phyloP scores from a whole-genome alignment of 805 yeast genomes.

The Candida ovalis region DNA sequence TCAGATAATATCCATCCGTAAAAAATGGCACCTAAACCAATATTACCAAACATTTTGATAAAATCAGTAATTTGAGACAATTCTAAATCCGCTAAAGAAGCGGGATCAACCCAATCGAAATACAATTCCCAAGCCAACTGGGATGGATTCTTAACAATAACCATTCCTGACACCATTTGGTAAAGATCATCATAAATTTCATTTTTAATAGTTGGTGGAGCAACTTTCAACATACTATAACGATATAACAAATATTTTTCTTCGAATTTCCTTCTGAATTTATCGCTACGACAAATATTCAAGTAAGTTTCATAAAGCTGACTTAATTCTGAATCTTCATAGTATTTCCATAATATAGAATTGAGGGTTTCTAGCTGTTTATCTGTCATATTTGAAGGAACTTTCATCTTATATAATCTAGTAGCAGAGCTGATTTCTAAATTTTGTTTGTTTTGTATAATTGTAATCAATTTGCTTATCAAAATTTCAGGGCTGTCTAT shows the following conservation, averaged over 20 bases:
- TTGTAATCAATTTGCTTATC: conserved; percentile 40
- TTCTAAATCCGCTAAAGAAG: conserved; percentile 46
- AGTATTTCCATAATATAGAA: conserved; percentile 43
- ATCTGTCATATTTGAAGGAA: conserved; percentile 39
- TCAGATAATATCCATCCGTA: conserved; percentile 66
- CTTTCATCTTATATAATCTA: conserved; percentile 46
- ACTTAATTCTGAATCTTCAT: conserved; percentile 49
- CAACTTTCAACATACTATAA: conserved; percentile 47
- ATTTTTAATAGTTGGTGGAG: conserved; percentile 44
- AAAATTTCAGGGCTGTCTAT: conserved; percentile 45
- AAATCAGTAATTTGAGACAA: conserved; percentile 44
- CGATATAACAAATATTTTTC: conserved; percentile 55
- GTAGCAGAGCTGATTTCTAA: conserved; percentile 36
- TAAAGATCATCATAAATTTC: conserved; percentile 39
- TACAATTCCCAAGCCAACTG: conserved; percentile 67
- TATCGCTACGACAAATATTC: conserved; percentile 57
- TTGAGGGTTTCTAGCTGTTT: conserved; percentile 38
- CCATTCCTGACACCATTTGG: conserved; percentile 66
- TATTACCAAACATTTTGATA: conserved; percentile 51
- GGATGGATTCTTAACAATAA: conserved; percentile 58
- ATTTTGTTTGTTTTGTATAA: conserved; percentile 38
- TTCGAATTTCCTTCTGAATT: conserved; percentile 54
- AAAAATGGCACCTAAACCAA: conserved; percentile 56
- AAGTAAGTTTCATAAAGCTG: conserved; percentile 51
- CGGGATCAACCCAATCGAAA: conserved; percentile 69